phyloP scores from a whole-genome alignment of 352 stramenopile species.

The Phytophthora aleatoria region DNA sequence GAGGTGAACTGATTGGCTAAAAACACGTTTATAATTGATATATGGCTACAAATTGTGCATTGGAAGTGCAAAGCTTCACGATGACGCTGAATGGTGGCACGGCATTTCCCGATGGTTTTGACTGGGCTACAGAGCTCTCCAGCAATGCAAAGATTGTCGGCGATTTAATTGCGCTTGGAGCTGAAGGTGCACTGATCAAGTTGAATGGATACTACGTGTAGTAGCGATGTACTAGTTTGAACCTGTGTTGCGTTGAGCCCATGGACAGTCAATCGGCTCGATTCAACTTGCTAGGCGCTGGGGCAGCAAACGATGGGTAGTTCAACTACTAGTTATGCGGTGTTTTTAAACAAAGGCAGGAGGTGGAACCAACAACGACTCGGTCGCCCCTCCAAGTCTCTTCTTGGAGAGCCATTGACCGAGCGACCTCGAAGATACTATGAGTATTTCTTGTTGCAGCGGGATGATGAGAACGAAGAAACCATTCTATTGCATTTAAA shows the following conservation, averaged over 20 bases:
- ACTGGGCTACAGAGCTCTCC: constrained; percentile 29
- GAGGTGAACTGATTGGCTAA: constrained; percentile 11
- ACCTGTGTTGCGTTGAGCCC: constrained; percentile 60
- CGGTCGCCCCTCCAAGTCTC: constrained; percentile 13
- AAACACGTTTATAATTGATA: constrained; percentile 6
- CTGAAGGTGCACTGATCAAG: constrained; percentile 35
- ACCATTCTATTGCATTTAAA: too few relatives aligned
- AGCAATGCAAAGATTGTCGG: constrained; percentile 55
- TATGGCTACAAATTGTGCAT: constrained; percentile 17
- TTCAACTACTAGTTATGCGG: constrained; percentile 17
- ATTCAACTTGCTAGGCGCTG: constrained; percentile 27
- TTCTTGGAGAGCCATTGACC: constrained; percentile 25
- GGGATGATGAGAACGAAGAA: too few relatives aligned
- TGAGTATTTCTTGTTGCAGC: too few relatives aligned
- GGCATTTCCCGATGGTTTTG: constrained; percentile 12
- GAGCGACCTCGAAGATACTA: too few relatives aligned
- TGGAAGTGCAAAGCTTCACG: background rate
- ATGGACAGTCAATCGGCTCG: constrained; percentile 46
- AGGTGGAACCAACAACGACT: constrained; percentile 26
- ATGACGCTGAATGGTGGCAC: constrained; percentile 61
- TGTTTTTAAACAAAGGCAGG: constrained; percentile 14
- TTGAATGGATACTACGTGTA: background rate
- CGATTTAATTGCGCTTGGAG: constrained; percentile 58
- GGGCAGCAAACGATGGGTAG: constrained; percentile 20
- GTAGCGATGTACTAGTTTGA: constrained; percentile 1